Percentiles rank a stretch among this genome's conserved stretches.
Evolutionary conservation across 2,329 filamentous ascomycete genomes (phyloP).

Genomic region (Rhynchosporium secalis): DNA sequence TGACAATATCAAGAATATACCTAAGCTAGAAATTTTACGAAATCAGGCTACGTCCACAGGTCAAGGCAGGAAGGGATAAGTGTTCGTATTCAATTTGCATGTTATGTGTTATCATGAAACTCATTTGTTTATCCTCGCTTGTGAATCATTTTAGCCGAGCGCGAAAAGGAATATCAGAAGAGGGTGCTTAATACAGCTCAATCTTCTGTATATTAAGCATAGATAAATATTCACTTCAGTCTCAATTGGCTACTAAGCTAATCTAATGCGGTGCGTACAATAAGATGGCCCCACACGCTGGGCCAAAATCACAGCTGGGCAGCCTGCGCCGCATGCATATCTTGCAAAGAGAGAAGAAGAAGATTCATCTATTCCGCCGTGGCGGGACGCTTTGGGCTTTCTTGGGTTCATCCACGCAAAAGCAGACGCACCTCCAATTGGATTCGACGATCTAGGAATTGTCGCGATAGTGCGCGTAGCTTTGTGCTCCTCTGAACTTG

Average conservation of each 20-base stretch:
- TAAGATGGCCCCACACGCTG: background rate
- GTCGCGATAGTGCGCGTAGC: constrained; percentile 25
- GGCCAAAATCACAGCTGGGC: constrained; percentile 1
- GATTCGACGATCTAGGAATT: constrained; percentile 67
- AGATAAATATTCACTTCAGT: constrained; percentile 2
- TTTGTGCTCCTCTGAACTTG: constrained; percentile 43
- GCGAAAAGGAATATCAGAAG: too few species aligned
- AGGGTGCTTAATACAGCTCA: too few species aligned
- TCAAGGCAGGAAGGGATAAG: background rate
- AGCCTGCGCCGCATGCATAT: constrained; percentile 12
- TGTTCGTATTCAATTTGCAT: background rate
- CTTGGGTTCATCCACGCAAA: constrained; percentile 83
- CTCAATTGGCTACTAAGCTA: constrained; percentile 3
- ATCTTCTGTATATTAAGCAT: too few species aligned
- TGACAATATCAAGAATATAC: too few species aligned
- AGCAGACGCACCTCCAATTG: constrained; percentile 86
- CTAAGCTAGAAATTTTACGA: background rate
- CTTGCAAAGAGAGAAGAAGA: background rate
- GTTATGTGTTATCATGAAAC: too few species aligned
- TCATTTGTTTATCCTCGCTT: background rate
- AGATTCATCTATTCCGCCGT: constrained; percentile 25
- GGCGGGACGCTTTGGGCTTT: constrained; percentile 30
- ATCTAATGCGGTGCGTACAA: constrained; percentile 10
- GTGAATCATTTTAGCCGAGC: background rate
- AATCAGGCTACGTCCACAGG: background rate